Conservation (phyloP, 192 early-diverging fungal species). For the Coemansia sp. region DNA sequence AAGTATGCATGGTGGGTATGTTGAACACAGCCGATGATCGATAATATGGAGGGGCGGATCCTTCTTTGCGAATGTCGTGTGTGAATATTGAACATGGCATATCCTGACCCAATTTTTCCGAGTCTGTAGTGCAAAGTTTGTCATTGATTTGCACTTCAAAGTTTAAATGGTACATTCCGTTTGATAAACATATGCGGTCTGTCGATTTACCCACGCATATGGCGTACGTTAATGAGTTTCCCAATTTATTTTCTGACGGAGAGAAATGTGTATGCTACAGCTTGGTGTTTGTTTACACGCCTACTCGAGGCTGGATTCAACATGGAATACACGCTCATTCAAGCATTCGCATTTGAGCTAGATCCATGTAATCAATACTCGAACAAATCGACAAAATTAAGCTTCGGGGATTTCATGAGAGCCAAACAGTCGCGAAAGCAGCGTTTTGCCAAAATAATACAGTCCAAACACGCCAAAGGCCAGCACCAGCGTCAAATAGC, state of each 20-base stretch:
- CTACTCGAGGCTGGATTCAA: slow-evolving; percentile 2
- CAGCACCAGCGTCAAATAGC: slow-evolving; percentile 38
- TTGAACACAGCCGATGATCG: background rate
- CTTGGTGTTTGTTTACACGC: background rate
- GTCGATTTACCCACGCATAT: slow-evolving; percentile 1
- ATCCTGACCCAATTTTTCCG: background rate
- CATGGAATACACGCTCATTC: background rate
- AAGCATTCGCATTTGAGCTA: background rate
- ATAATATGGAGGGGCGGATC: background rate
- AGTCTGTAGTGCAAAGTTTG: background rate
- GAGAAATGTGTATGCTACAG: slow-evolving; percentile 3
- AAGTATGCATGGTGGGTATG: background rate
- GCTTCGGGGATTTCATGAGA: background rate
- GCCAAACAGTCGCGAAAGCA: slow-evolving; percentile 14
- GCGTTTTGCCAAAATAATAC: slow-evolving; percentile 41
- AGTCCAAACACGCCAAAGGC: slow-evolving; percentile 35
- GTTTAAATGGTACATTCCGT: background rate
- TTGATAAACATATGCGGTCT: background rate
- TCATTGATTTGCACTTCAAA: background rate
- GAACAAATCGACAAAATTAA: background rate
- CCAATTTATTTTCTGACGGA: slow-evolving; percentile 7
- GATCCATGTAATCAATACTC: background rate
- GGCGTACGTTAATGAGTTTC: background rate
- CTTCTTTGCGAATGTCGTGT: slow-evolving; percentile 1
- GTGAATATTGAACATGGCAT: background rate